Evolutionary conservation across 2,329 filamentous ascomycete genomes (phyloP), one percentile per base, ranked within the genome.

Genomic region (Periconia sp.): DNA sequence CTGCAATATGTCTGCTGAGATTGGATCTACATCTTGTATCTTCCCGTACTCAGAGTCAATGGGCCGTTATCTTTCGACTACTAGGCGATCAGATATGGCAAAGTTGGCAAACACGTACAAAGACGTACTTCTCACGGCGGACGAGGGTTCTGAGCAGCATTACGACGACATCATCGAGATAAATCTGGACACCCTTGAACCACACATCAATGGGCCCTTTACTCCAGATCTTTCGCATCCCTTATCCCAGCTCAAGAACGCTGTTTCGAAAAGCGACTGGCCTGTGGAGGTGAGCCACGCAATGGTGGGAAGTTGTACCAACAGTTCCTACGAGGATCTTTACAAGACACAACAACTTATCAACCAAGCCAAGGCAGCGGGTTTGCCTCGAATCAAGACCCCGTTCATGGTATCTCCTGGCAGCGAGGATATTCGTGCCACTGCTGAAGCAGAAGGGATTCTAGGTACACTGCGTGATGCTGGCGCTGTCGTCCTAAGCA

Each of bases 1-100:
- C 5, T 67, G 63, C 43, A 72, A 72, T 41, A 71, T 71, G 68
- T 61, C 56, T 1, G 68, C 69, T 2, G 68, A 72, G 35, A 61
- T 69, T 25, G 69, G 69, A 0, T 67, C 68, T 21, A 71, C 68
- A 0, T 65, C 68, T 1, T 72, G 63, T 36, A 54, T 71, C 12
- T 72, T 72, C 32, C 68, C 69, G 0, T 71, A 68, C 23, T 64
- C 66, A 0, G 46, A 59, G 3, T 46, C 61, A 0, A 70, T 71
- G 63, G 43, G 49, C 2, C 40, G 59, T 3, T 72, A 71, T 40
- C 57, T 72, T 1, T 41, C 42, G 1, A 63, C 59, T 1, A 72
- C 66, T 0, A 57, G 59, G 15, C 52, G 69, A 3, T 28, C 30
- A 1, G 46, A 56, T 3, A 61, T 70, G 24, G 61, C 52, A 12